Evolutionary conservation across 768 basidiomycete species (phyloP), one percentile per base, ranked within the genome.

Genomic region (Trichaptum fuscoviolaceum): DNA sequence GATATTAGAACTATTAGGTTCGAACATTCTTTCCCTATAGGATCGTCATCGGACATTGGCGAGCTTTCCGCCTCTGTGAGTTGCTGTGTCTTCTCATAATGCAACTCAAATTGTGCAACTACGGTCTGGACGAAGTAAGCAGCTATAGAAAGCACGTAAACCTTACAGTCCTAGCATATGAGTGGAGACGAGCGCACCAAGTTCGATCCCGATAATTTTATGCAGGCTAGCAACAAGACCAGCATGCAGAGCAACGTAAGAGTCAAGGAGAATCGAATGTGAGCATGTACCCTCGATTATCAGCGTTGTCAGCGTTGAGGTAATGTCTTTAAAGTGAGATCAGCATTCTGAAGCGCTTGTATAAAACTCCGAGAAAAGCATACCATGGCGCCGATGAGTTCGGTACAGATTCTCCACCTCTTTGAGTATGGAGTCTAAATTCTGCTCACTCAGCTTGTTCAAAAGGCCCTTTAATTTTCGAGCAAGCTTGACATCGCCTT

Each of bases 381-480:
- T 64, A 93, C 95, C 92, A 75, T 96, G 87, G 65, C 95, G 84
- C 58, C 88, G 80, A 75, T 94, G 78, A 27, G 86, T 85, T 64
- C 92, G 83, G 73, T 95, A 96, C 12, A 92, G 73, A 2, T 84
- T 86, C 72, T 96, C 94, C 17, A 95, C 78, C 52, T 85, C 84
- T 58, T 85, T 85, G 20, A 96, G 71, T 27, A 96, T 91, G 0
- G 84, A 82, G 1, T 84, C 80, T 65, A 96, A 89, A 68, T 96
- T 97, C 73, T 90, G 91, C 76, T 98, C 96, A 69, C 90, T 93
- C 87, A 96, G 83, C 69, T 95, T 95, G 76, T 98, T 97, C 62
- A 97, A 82, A 20, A 95, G 77, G 73, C 95, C 96, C 77, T 97
- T 95, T 30, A 93, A 76, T 70, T 90, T 92, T 61, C 89, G 83